phyloP scores from a whole-genome alignment of 805 yeast species.

The Crinitomyces ghanaensis region DNA sequence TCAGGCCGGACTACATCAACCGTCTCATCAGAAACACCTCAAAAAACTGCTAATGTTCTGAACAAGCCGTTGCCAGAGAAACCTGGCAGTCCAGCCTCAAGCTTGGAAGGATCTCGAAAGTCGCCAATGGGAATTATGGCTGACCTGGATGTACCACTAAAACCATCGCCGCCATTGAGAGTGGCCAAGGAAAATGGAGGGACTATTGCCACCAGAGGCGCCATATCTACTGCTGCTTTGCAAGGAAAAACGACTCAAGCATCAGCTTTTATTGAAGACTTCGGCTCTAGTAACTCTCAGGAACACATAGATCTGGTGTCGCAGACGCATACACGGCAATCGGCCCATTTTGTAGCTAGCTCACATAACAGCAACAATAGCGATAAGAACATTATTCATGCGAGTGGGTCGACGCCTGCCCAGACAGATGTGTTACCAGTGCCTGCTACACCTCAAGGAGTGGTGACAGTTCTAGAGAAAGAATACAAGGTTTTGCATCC shows the following conservation, averaged over 20 bases:
- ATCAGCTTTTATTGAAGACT: too few species aligned
- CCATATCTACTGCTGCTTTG: too few species aligned
- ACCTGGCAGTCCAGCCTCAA: conserved; percentile 1
- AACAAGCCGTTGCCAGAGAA: conserved; percentile 11
- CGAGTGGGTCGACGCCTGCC: conserved; percentile 2
- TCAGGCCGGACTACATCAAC: background rate
- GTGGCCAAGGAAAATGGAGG: too few species aligned
- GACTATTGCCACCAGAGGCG: too few species aligned
- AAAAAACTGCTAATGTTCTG: conserved; percentile 1
- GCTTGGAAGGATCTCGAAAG: background rate
- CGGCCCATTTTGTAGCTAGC: too few species aligned
- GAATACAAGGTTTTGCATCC: conserved; percentile 63
- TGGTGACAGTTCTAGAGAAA: conserved; percentile 31
- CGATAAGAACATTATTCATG: too few species aligned
- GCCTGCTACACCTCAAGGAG: conserved; percentile 7
- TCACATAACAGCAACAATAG: too few species aligned
- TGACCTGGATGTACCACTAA: conserved; percentile 1
- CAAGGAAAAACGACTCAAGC: too few species aligned
- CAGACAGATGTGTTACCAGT: background rate
- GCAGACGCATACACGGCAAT: too few species aligned
- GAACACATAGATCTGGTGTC: too few species aligned
- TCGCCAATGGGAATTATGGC: background rate
- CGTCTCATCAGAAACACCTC: conserved; percentile 1
- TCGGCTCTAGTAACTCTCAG: too few species aligned
- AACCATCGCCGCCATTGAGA: conserved; percentile 9